Evolutionary conservation across 2,329 filamentous ascomycete species (phyloP).

Genomic region (Ilyonectria robusta): DNA sequence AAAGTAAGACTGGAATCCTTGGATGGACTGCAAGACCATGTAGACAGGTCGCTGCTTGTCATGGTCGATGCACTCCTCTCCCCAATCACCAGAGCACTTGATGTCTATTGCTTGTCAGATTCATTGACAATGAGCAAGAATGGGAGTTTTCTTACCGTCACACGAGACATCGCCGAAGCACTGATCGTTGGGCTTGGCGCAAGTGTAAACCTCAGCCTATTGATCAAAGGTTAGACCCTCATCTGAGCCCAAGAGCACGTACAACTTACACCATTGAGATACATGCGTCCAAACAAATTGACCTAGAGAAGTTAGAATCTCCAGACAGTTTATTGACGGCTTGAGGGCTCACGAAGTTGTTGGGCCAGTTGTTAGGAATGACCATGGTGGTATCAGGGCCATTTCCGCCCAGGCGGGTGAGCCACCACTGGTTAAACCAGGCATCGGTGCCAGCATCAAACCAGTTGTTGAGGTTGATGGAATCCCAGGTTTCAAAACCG

Average conservation of each 20-base stretch:
- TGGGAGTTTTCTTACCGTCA: not conserved
- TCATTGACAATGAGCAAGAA: not conserved
- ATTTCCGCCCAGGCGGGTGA: constrained; percentile 1
- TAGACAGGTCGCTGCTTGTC: constrained; percentile 12
- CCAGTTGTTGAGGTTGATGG: constrained; percentile 17
- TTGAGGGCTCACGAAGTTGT: constrained; percentile 7
- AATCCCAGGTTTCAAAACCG: constrained; percentile 14
- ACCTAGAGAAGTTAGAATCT: not conserved
- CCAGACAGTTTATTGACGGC: too few relatives aligned
- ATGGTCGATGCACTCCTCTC: constrained; percentile 11
- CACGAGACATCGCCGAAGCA: constrained; percentile 12
- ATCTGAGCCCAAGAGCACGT: not conserved
- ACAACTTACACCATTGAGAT: constrained; percentile 8
- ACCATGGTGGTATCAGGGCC: constrained; percentile 1
- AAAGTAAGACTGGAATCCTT: constrained; percentile 14
- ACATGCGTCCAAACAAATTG: constrained; percentile 19
- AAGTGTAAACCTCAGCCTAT: constrained; percentile 10
- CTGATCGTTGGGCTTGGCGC: constrained; percentile 9
- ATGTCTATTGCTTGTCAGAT: not conserved
- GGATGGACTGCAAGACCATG: constrained; percentile 10
- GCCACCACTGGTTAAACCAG: constrained; percentile 15
- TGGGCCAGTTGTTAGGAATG: constrained; percentile 19
- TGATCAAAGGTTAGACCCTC: not conserved
- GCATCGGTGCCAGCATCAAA: constrained; percentile 10
- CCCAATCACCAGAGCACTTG: constrained; percentile 18